These are phyloP conservation scores for Halenospora varia DNA, from an alignment of 495 filamentous ascomycete species.

Conservation along the genomic window DNA sequence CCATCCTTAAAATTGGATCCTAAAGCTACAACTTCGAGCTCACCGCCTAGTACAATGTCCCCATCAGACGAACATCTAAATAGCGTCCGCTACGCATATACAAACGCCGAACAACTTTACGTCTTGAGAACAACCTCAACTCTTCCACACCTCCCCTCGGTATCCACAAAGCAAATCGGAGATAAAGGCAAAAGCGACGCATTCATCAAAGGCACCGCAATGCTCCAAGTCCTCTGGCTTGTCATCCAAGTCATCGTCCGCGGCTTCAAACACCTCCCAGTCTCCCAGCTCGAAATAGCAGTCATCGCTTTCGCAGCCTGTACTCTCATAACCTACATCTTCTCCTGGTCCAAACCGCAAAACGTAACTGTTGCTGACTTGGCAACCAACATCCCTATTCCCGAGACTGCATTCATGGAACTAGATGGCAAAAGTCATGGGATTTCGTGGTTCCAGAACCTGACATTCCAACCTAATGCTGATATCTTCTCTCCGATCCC, in stretches of 20 bases:
- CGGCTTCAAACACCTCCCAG: conserved; percentile 16
- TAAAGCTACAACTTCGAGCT: conserved; percentile 25
- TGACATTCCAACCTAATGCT: neutral
- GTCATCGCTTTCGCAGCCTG: conserved; percentile 28
- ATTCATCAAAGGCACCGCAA: conserved; percentile 26
- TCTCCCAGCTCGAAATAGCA: conserved; percentile 32
- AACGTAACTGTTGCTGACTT: conserved; percentile 14
- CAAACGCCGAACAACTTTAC: neutral
- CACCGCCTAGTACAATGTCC: neutral
- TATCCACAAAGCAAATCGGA: conserved; percentile 27
- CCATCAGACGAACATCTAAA: neutral
- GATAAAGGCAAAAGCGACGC: conserved; percentile 36
- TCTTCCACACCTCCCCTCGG: neutral
- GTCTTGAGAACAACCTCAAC: neutral
- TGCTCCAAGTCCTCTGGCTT: conserved; percentile 29
- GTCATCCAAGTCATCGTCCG: conserved; percentile 27
- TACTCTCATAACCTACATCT: conserved; percentile 22
- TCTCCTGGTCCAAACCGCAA: conserved; percentile 30
- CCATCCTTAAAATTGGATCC: conserved; percentile 2
- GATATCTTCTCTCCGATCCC: neutral
- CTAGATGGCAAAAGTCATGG: neutral
- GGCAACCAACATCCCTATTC: conserved; percentile 12
- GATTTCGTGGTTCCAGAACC: conserved; percentile 5
- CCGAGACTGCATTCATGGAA: neutral
- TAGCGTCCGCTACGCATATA: neutral